phyloP scores from a whole-genome alignment of 495 filamentous ascomycete genomes.

The Penicillium egyptiacum region DNA sequence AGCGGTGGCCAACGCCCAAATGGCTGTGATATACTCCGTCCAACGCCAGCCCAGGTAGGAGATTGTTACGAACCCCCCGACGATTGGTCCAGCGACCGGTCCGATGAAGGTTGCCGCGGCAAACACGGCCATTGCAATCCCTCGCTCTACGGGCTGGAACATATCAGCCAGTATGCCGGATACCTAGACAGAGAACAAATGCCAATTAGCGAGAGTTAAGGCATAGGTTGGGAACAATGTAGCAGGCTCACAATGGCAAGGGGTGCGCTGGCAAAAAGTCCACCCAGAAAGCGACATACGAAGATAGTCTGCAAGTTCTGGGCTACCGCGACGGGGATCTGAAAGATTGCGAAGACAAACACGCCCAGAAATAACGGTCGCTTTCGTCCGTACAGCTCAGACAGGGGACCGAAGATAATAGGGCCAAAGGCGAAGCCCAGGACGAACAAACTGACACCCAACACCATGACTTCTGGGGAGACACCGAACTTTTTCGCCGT shows the following conservation, averaged over 20 bases:
- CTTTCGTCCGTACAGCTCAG: conserved; percentile 72
- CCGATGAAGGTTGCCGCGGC: conserved; percentile 53
- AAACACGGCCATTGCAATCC: conserved; percentile 56
- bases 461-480: conserved; percentile 42
- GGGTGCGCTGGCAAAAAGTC: conserved; percentile 56
- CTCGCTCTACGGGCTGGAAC: conserved; percentile 54
- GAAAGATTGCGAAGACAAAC: conserved; percentile 52
- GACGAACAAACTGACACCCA: conserved; percentile 50
- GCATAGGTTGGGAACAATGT: background rate
- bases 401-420: conserved; percentile 60
- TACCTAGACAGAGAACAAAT: background rate
- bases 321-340: conserved; percentile 56
- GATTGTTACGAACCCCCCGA: conserved; percentile 53
- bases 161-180: conserved; percentile 59
- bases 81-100: conserved; percentile 55
- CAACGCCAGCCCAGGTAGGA: conserved; percentile 57
- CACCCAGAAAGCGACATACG: conserved; percentile 55
- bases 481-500: conserved; percentile 44
- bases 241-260: conserved; percentile 47
- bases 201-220: background rate
- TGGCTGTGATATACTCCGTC: conserved; percentile 57
- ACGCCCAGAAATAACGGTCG: conserved; percentile 52
- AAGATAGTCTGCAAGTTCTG: conserved; percentile 54
- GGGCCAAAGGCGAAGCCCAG: conserved; percentile 50
- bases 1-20: conserved; percentile 49